phyloP scores from a whole-genome alignment of 2,329 filamentous ascomycete species.

The Diaporthe citrichinensis region DNA sequence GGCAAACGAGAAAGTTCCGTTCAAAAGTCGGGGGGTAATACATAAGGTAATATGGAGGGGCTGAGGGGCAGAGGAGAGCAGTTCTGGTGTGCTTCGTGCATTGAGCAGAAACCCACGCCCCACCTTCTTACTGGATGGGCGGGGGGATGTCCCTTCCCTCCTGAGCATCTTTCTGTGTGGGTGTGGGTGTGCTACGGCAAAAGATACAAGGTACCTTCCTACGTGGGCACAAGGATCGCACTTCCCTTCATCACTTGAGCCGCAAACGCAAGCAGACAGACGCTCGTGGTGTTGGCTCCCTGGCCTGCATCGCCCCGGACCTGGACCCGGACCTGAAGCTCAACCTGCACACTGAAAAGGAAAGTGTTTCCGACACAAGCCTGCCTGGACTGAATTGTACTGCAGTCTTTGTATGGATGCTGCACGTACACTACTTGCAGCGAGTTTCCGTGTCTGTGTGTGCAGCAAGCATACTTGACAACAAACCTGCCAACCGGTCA shows the following conservation, averaged over 20 bases:
- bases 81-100: slow-evolving; percentile 25
- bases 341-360: not conserved
- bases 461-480: not conserved
- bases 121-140: not conserved
- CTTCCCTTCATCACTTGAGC: slow-evolving; percentile 20
- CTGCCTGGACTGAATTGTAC: not conserved
- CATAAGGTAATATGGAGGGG: slow-evolving; percentile 30
- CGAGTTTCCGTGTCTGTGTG: not conserved
- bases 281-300: slow-evolving; percentile 5
- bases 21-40: slow-evolving; percentile 9
- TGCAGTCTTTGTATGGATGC: not conserved
- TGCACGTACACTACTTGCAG: too few relatives aligned
- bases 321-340: not conserved
- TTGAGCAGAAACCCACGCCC: slow-evolving; percentile 7
- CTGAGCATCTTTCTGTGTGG: not conserved
- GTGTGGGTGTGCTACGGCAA: not conserved
- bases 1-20: slow-evolving; percentile 6
- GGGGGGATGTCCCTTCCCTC: slow-evolving; percentile 5
- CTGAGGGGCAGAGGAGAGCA: not conserved
- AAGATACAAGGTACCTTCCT: slow-evolving; percentile 1
- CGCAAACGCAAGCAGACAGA: slow-evolving; percentile 9
- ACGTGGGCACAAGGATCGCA: slow-evolving; percentile 30
- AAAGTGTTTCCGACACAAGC: not conserved
- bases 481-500: not conserved
- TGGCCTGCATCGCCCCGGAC: slow-evolving; percentile 3